These are phyloP conservation scores for Pseudomonodictys pantanalensis DNA, from an alignment of 495 filamentous ascomycete species.

Conservation along the genomic window DNA sequence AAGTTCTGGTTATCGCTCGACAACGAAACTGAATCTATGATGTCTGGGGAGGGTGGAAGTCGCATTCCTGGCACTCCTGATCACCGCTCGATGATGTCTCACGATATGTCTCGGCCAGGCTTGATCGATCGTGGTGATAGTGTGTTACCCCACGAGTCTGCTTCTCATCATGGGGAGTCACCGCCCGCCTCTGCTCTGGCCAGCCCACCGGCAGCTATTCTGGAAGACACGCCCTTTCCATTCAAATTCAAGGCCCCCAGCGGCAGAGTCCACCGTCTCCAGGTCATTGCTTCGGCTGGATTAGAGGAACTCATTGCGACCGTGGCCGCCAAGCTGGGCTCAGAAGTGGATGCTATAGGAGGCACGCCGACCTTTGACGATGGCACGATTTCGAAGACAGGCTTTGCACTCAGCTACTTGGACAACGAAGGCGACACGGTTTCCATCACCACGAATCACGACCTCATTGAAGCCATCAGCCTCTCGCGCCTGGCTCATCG, in stretches of 20 bases:
- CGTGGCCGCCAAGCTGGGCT: slow-evolving; percentile 81
- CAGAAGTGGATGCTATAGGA: slow-evolving; percentile 83
- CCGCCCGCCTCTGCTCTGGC: slow-evolving; percentile 63
- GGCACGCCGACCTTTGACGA: slow-evolving; percentile 71
- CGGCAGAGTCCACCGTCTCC: slow-evolving; percentile 89
- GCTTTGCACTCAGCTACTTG: slow-evolving; percentile 92
- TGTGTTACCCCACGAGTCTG: slow-evolving; percentile 88
- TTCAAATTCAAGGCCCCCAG: slow-evolving; percentile 99
- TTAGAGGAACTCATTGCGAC: slow-evolving; percentile 75
- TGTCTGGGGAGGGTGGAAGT: slow-evolving; percentile 79
- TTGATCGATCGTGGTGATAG: slow-evolving; percentile 67
- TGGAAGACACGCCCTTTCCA: slow-evolving; percentile 75
- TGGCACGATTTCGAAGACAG: slow-evolving; percentile 72
- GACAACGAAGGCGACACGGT: slow-evolving; percentile 98
- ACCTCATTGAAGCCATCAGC: slow-evolving; percentile 84
- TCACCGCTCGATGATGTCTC: slow-evolving; percentile 73
- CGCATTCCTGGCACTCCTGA: slow-evolving; percentile 59
- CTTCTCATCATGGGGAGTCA: slow-evolving; percentile 87
- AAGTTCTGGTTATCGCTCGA: slow-evolving; percentile 99
- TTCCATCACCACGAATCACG: slow-evolving; percentile 92
- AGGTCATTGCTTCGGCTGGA: slow-evolving; percentile 75
- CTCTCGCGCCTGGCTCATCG: slow-evolving; percentile 70
- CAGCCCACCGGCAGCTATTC: slow-evolving; percentile 49
- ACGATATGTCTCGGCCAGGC: slow-evolving; percentile 61
- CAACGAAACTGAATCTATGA: slow-evolving; percentile 92